These are phyloP conservation scores for Teratosphaeriaceae sp. DNA, from an alignment of 2,329 filamentous ascomycete species.

Conservation along the genomic window DNA sequence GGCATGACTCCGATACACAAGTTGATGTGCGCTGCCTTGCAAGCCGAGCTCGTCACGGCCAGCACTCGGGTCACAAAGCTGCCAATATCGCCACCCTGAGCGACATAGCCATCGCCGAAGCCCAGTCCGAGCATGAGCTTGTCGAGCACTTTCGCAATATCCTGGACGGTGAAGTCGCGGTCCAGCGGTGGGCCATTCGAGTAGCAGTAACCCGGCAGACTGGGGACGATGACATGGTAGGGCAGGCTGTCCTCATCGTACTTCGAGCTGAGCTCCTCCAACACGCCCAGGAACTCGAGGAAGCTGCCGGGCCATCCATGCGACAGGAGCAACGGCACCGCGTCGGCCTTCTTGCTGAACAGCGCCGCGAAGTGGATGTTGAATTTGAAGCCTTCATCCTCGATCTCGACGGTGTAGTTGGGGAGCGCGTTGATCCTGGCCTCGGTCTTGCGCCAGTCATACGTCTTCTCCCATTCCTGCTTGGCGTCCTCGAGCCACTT, in stretches of 20 bases:
- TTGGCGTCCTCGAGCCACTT: conserved; percentile 41
- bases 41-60: conserved; percentile 37
- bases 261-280: conserved; percentile 40
- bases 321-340: conserved; percentile 45
- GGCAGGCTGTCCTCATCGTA: conserved; percentile 48
- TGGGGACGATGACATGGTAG: conserved; percentile 52
- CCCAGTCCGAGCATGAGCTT: conserved; percentile 48
- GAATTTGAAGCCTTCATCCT: conserved; percentile 32
- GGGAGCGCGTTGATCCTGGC: conserved; percentile 44
- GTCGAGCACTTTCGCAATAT: conserved; percentile 42
- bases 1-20: conserved; percentile 10
- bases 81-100: conserved; percentile 54
- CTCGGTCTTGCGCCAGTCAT: conserved; percentile 43
- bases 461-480: conserved; percentile 37
- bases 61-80: conserved; percentile 39
- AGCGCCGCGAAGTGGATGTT: conserved; percentile 49
- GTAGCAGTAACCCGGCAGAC: conserved; percentile 49
- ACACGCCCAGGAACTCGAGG: conserved; percentile 49
- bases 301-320: conserved; percentile 52
- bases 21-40: conserved; percentile 43
- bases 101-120: conserved; percentile 46
- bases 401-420: conserved; percentile 42
- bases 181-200: conserved; percentile 43
- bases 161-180: conserved; percentile 35
- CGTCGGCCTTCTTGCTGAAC: conserved; percentile 45